phyloP scores from a whole-genome alignment of 2,329 filamentous ascomycete species.

The Aplosporella prunicola region DNA sequence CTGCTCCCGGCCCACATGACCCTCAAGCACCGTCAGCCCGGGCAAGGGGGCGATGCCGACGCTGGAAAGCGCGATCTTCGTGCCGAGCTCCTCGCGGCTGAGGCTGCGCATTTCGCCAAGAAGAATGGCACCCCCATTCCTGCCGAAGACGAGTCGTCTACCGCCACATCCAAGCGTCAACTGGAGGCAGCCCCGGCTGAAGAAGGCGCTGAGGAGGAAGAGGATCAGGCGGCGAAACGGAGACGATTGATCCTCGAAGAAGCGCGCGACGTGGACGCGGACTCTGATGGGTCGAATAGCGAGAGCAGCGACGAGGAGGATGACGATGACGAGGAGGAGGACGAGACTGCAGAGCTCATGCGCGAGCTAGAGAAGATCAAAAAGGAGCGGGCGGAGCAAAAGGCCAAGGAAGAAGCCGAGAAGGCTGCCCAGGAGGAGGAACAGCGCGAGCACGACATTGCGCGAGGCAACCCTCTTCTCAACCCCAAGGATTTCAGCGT shows the following conservation, averaged over 20 bases:
- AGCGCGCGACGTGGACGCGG: conserved; percentile 77
- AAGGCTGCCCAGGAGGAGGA: conserved; percentile 73
- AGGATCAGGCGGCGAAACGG: conserved; percentile 70
- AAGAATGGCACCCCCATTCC: conserved; percentile 54
- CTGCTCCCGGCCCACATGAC: conserved; percentile 88
- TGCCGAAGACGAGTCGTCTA: conserved; percentile 34
- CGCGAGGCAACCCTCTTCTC: conserved; percentile 81
- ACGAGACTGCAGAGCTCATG: conserved; percentile 81
- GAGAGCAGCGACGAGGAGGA: conserved; percentile 42
- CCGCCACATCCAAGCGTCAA: conserved; percentile 49
- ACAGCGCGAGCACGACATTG: conserved; percentile 77
- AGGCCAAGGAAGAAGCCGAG: conserved; percentile 74
- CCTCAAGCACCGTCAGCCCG: conserved; percentile 80
- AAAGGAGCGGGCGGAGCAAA: conserved; percentile 70
- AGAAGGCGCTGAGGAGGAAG: conserved; percentile 42
- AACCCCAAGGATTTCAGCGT: conserved; percentile 83
- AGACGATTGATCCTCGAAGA: conserved; percentile 74
- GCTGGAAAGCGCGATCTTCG: conserved; percentile 65
- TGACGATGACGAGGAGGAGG: conserved; percentile 49
- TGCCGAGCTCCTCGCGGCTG: conserved; percentile 80
- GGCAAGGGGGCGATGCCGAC: conserved; percentile 78
- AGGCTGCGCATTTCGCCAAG: conserved; percentile 81
- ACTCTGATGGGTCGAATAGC: conserved; percentile 54
- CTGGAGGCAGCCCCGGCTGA: conserved; percentile 15
- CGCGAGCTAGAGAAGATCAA: conserved; percentile 92